These are phyloP conservation scores for Cydonia oblonga DNA, from an alignment of 331 rosid genomes.

Conservation along the genomic window DNA sequence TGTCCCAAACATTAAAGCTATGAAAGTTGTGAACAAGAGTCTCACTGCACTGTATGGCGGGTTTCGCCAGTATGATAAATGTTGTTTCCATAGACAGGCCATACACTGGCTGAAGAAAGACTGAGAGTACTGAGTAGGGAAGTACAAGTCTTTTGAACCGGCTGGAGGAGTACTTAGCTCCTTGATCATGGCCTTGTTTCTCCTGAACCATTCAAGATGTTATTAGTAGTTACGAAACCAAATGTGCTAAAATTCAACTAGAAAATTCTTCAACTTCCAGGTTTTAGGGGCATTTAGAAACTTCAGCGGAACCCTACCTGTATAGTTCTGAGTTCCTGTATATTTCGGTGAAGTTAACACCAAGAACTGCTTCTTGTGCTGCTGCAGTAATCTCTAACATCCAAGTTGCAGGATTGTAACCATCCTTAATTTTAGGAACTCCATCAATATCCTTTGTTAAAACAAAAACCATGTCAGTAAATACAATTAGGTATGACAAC, in stretches of 20 bases:
- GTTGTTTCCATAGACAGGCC: slow-evolving; percentile 42
- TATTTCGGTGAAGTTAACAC: slow-evolving; percentile 20
- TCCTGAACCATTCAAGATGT: slow-evolving; percentile 11
- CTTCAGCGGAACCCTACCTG: background rate
- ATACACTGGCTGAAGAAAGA: slow-evolving; percentile 27
- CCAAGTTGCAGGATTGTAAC: slow-evolving; percentile 41
- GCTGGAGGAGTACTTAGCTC: slow-evolving; percentile 23
- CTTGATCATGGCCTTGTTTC: slow-evolving; percentile 28
- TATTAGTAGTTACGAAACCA: background rate
- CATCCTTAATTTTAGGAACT: slow-evolving; percentile 25
- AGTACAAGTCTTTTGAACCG: slow-evolving; percentile 26
- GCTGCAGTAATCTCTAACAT: slow-evolving; percentile 29
- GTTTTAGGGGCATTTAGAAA: background rate
- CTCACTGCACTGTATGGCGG: slow-evolving; percentile 36
- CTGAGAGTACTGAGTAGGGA: slow-evolving; percentile 21
- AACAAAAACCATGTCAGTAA: background rate
- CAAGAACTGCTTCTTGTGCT: slow-evolving; percentile 21
- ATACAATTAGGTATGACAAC: background rate
- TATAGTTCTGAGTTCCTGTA: slow-evolving; percentile 25
- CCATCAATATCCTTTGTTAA: slow-evolving; percentile 16
- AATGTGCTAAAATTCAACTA: background rate
- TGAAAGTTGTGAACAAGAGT: slow-evolving; percentile 23
- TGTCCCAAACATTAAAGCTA: slow-evolving; percentile 33
- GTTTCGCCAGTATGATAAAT: slow-evolving; percentile 35
- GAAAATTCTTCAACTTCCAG: too few relatives aligned